These are phyloP conservation scores for Lepiota brunneoincarnata DNA, from an alignment of 768 basidiomycete genomes.

Conservation along the genomic window DNA sequence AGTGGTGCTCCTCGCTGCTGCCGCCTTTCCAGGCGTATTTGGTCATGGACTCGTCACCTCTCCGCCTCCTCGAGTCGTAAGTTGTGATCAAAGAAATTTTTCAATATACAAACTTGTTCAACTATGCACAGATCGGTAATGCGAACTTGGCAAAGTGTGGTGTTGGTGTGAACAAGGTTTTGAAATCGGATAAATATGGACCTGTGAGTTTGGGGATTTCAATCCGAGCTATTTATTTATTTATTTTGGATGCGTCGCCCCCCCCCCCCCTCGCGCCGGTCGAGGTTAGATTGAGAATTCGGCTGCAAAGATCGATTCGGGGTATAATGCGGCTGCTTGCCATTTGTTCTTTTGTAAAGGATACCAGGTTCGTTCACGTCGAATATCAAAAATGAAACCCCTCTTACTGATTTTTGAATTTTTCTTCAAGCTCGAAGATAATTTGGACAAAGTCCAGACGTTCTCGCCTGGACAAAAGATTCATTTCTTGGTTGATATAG, in stretches of 20 bases:
- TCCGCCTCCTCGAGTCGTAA: slow-evolving; percentile 26
- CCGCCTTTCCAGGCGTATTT: slow-evolving; percentile 12
- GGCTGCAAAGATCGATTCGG: slow-evolving; percentile 23
- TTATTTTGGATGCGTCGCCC: not conserved
- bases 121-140: slow-evolving; percentile 27
- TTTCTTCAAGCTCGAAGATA: slow-evolving; percentile 26
- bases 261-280: too few species aligned
- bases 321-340: slow-evolving; percentile 29
- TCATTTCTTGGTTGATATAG: slow-evolving; percentile 29
- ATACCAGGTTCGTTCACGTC: slow-evolving; percentile 21
- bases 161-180: slow-evolving; percentile 22
- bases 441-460: slow-evolving; percentile 23
- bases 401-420: not conserved
- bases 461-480: slow-evolving; percentile 28
- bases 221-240: not conserved
- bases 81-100: slow-evolving; percentile 9
- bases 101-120: too few species aligned
- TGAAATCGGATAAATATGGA: slow-evolving; percentile 27
- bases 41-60: slow-evolving; percentile 28
- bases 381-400: not conserved
- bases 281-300: slow-evolving; percentile 32
- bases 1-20: slow-evolving; percentile 1
- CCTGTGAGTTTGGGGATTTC: slow-evolving; percentile 22
- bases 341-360: slow-evolving; percentile 33
- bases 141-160: slow-evolving; percentile 30